A percentile compares a stretch with the other conserved stretches of the same genome.
Conservation (phyloP, 2,329 filamentous ascomycete species). For the Purpureocillium lavendulum region DNA sequence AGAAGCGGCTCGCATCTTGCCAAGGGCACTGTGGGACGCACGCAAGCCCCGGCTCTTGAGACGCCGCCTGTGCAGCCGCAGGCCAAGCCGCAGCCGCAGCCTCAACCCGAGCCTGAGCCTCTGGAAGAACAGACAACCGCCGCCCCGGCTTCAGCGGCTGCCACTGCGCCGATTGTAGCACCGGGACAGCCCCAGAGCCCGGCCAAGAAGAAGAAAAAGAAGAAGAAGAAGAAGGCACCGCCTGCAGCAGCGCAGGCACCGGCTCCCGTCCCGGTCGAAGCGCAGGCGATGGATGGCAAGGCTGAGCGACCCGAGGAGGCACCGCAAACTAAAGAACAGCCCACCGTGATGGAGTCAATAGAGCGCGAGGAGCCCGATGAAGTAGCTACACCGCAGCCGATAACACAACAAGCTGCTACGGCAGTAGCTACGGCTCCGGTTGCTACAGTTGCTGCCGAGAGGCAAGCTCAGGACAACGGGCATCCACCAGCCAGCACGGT, state of each 20-base stretch:
- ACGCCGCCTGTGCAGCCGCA: slow-evolving; percentile 1
- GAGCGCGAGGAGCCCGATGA: no score
- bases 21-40: slow-evolving; percentile 45
- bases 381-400: no score
- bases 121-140: no score
- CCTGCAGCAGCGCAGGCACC: neutral
- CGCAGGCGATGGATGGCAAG: neutral
- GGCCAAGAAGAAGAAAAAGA: slow-evolving; percentile 7
- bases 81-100: neutral
- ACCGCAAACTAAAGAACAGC: no score
- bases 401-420: slow-evolving; percentile 9
- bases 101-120: no score
- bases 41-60: slow-evolving; percentile 39
- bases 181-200: neutral
- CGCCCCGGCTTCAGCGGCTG: no score
- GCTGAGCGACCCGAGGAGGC: no score
- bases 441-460: neutral
- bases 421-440: no score
- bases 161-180: no score
- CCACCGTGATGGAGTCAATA: no score
- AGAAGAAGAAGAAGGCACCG: slow-evolving; percentile 8
- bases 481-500: slow-evolving; percentile 7
- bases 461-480: neutral
- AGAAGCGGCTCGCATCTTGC: slow-evolving; percentile 36
- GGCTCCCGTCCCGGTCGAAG: neutral